Base-by-base conservation (phyloP, 1,284 basidiomycete species). In the Taiwanofungus camphoratus region DNA sequence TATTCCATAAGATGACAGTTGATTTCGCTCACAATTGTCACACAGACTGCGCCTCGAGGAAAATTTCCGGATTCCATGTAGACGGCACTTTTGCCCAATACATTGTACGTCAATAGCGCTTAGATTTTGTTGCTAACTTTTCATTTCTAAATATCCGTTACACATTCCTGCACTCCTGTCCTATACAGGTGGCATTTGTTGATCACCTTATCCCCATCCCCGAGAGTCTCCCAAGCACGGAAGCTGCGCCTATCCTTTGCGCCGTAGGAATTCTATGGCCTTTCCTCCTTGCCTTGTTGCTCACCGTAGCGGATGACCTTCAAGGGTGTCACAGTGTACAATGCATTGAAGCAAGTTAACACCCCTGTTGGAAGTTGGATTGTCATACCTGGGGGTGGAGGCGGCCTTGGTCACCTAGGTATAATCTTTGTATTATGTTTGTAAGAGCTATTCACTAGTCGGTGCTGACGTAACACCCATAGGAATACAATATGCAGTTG, bases 41-140 rank as follows among this genome's bases (percentile, higher is more conserved):
- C 18, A 32, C 49, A 79, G 79, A 74, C 54, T 92, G 89, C 59
- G 49, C 57, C 11, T 55, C 78, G n/a, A 77, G 70, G 19, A 68
- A 79, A 55, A 61, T 78, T 42, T 81, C 78, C 41, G 87, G 88
- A 1, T 87, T 79, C 66, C 80, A 73, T 33, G 73, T 82, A 36
- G 81, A 91, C 53, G 91, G 91, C 39, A 87, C 87, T 1, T 93
- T 92, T 70, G 74, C 79, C 36, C 76, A 92, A 71, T 89, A 86
- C 54, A 74, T 77, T 39, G 81, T 56, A 51, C 22, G 42, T 22
- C 5, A 6, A 13, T 19, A 15, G n/a, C 9, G 8, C 26, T 13
- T 12, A 18, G 16, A 38, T 33, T 16, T 16, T 38, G n/a, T n/a
- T n/a, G n/a, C n/a, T n/a, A n/a, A n/a, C n/a, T n/a, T n/a, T n/a